Percentiles rank a stretch among this genome's conserved stretches.
These are phyloP conservation scores for Fagopyrum esculentum DNA, from an alignment of 148 eudicot genomes.

Conservation along the genomic window DNA sequence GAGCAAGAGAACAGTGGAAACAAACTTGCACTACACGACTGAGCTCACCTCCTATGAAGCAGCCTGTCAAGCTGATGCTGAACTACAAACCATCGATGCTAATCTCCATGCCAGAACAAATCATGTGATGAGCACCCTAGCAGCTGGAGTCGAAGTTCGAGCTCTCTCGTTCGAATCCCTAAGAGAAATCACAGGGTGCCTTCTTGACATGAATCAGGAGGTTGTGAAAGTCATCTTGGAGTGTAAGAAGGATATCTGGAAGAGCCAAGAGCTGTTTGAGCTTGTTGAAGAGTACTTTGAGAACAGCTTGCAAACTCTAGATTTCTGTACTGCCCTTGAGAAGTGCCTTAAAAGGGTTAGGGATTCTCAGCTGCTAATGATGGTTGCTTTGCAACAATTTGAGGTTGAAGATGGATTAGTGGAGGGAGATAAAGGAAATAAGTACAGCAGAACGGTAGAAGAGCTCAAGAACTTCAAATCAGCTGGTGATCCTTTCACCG, in stretches of 20 bases:
- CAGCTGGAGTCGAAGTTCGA: slow-evolving; percentile 73
- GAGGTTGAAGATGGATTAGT: slow-evolving; percentile 61
- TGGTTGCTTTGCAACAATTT: slow-evolving; percentile 75
- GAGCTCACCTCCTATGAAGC: slow-evolving; percentile 73
- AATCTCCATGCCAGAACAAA: slow-evolving; percentile 61
- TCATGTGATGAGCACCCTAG: slow-evolving; percentile 65
- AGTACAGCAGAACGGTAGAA: slow-evolving; percentile 50
- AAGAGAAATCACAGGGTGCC: slow-evolving; percentile 83
- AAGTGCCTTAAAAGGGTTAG: slow-evolving; percentile 75
- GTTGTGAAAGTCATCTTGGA: slow-evolving; percentile 90
- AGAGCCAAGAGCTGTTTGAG: slow-evolving; percentile 82
- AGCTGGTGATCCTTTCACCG: slow-evolving; percentile 81
- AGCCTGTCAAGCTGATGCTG: slow-evolving; percentile 61
- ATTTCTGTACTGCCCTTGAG: slow-evolving; percentile 87
- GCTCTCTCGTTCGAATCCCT: slow-evolving; percentile 79
- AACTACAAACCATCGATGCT: slow-evolving; percentile 60
- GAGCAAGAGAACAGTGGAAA: slow-evolving; percentile 61
- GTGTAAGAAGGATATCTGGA: slow-evolving; percentile 97
- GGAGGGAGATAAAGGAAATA: slow-evolving; percentile 17
- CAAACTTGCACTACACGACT: slow-evolving; percentile 40
- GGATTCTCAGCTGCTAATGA: slow-evolving; percentile 69
- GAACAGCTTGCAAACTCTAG: slow-evolving; percentile 78
- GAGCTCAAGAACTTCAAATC: slow-evolving; percentile 72
- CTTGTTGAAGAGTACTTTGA: slow-evolving; percentile 97
- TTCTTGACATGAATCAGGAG: slow-evolving; percentile 92